Evolutionary conservation across 2,329 filamentous ascomycete genomes (phyloP), one percentile per base, ranked within the genome.

Genomic region (Aspergillus fischeri): DNA sequence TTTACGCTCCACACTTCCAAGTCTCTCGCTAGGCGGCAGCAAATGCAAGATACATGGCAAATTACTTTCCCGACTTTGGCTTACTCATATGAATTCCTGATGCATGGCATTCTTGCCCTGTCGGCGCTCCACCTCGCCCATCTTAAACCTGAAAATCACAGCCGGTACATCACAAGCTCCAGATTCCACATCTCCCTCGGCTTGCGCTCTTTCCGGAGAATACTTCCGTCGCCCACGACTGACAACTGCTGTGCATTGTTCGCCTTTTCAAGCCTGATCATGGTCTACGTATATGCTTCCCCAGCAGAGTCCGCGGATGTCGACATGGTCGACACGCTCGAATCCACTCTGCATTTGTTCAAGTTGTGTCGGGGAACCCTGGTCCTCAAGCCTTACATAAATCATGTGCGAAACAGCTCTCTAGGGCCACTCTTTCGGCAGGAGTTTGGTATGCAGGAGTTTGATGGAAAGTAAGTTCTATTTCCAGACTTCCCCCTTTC

Each of bases 131-230:
- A 62, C 51, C 41, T 62, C 41, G 55, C 55, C 28, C 54, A 60
- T 50, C 11, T 60, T 17, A 60, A 57, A 25, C 63, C 63, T 2
- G 58, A 63, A 41, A 29, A 51, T n/a, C 56, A 61, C 11, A 62
- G 52, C 20, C 44, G 59, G 20, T 65, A 65, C 32, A 51, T 62
- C 1, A 55, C 52, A 2, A 38, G 49, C 21, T 60, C 63, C 17
- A 59, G 60, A 32, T 56, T 61, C 49, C 63, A 65, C n/a, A 63
- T 64, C 44, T 55, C 59, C 9, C 38, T 57, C 4, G 63, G 59
- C 10, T 44, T 65, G 28, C 58, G 51, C 4, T 47, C 50, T 2
- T 59, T 51, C n/a, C 51, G 54, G 2, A 53, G 32, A 21, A 51
- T 57, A 20, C 42, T 59, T 5, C 54, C 41, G 4, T 48, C 51